Conservation (phyloP, 352 stramenopile species). For the Phytopythium sindhum region DNA sequence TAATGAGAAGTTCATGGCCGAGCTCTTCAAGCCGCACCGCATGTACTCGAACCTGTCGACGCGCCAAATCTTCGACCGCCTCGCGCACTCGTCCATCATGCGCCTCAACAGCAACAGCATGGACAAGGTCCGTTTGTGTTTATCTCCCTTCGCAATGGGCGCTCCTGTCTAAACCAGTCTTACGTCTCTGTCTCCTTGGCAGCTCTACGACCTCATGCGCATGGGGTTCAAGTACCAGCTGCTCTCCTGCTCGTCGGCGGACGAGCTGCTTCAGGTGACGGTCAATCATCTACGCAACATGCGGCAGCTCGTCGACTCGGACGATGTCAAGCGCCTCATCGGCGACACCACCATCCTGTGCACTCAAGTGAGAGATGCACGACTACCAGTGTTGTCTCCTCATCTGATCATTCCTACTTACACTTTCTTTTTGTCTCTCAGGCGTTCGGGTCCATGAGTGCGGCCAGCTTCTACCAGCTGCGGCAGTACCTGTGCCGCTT, state of each 20-base stretch:
- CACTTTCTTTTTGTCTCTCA: constrained; percentile 4
- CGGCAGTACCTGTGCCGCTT: constrained; percentile 87
- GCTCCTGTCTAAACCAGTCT: neutral
- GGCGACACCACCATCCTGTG: constrained; percentile 79
- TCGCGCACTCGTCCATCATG: constrained; percentile 94
- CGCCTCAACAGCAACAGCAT: constrained; percentile 92
- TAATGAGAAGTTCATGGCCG: constrained; percentile 88
- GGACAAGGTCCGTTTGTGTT: constrained; percentile 87
- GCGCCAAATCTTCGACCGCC: constrained; percentile 88
- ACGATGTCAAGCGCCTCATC: constrained; percentile 64
- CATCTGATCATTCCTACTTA: neutral
- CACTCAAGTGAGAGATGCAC: constrained; percentile 27
- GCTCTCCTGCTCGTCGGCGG: constrained; percentile 70
- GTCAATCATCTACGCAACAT: constrained; percentile 84
- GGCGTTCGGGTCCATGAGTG: constrained; percentile 62
- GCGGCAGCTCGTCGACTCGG: constrained; percentile 63
- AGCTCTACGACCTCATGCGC: constrained; percentile 92
- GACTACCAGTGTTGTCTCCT: neutral
- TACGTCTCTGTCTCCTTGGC: neutral
- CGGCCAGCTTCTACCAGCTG: constrained; percentile 76
- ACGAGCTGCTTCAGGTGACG: constrained; percentile 87
- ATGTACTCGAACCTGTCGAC: constrained; percentile 90
- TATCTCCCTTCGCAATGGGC: too few relatives aligned
- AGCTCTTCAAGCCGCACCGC: constrained; percentile 91
- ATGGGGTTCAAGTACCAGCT: constrained; percentile 96